Base-by-base conservation (phyloP, 208 protist species). In the Leishmania turanica region DNA sequence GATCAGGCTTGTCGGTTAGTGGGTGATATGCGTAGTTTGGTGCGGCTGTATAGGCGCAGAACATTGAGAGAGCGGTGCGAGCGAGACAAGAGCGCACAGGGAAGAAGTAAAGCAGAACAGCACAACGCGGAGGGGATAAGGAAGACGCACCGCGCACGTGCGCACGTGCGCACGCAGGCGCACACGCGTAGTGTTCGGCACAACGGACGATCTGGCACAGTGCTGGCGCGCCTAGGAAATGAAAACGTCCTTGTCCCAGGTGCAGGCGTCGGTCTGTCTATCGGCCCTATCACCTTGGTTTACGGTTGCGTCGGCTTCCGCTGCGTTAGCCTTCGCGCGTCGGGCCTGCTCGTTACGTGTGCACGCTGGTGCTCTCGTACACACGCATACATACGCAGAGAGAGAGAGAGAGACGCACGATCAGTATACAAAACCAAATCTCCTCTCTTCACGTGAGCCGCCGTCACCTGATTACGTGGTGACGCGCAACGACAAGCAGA, bases 401-500 rank as follows among this genome's bases (percentile, higher is more conserved):
- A 49, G 40, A 49, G 65, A 72, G 54, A 69, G 34, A 78, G 65
- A 81, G 71, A 5, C 11, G 5, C 31, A 47, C 6, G 9, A 24
- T n/a, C 54, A 78, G 58, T 37, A 66, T 21, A 65, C 27, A 31
- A 19, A 0, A 7, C 13, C 62, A 15, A 34, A 6, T 40, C 15
- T 2, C 31, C 62, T 68, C 62, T 0, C 31, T 19, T 31, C 62
- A 2, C 62, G 27, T 21, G 62, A 24, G 15, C 62, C 62, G 31
- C 31, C 15, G 62, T 40, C 62, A 34, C 27, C 31, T 40, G 27
- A 34, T 17, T 27, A 40, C 62, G 62, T 62, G 2, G 15, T 24
- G 62, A 8, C 40, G 62, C 3, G 62, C 13, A 21, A 47, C 87
- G 75, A 80, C 51, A 58, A 47, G 58, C 27, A 17, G 37, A 53